Evolutionary conservation across 108 stramenopile genomes (phyloP).

Genomic region (Aureococcus anophagefferens): DNA sequence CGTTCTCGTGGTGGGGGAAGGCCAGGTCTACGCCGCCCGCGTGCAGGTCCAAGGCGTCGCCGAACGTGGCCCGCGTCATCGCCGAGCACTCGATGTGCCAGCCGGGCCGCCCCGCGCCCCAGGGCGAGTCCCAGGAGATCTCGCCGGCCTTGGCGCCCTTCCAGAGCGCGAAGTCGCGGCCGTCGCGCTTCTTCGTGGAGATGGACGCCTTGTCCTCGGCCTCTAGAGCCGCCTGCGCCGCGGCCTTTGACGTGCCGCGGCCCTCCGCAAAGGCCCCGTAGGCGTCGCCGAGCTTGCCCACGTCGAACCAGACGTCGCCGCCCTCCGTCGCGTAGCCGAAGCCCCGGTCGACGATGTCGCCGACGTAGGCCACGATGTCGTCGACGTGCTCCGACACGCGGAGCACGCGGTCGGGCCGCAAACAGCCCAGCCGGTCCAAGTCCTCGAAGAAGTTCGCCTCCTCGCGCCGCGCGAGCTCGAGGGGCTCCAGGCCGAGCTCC

Average conservation of each 20-base stretch:
- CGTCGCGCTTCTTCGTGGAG: constrained; percentile 57
- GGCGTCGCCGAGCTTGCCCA: constrained; percentile 31
- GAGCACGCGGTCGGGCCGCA: constrained; percentile 74
- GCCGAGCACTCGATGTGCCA: constrained; percentile 99
- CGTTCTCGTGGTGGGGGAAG: constrained; percentile 99
- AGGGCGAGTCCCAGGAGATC: constrained; percentile 90
- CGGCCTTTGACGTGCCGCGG: constrained; percentile 12
- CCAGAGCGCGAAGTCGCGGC: constrained; percentile 86
- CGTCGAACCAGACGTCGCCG: not conserved
- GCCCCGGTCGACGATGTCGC: constrained; percentile 73
- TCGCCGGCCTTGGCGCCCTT: constrained; percentile 57
- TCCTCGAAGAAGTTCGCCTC: constrained; percentile 93
- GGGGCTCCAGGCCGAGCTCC: constrained; percentile 49
- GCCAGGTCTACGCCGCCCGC: constrained; percentile 92
- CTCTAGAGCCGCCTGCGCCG: constrained; percentile 62
- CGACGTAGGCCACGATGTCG: constrained; percentile 77
- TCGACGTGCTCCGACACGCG: constrained; percentile 90
- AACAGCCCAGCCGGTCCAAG: constrained; percentile 75
- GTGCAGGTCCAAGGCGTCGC: constrained; percentile 72
- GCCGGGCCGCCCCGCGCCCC: constrained; percentile 91
- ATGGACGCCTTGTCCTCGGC: constrained; percentile 1
- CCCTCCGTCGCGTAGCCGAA: constrained; percentile 67
- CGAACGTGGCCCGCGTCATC: constrained; percentile 80
- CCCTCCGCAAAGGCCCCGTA: constrained; percentile 23
- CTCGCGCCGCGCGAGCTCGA: constrained; percentile 67